These are phyloP conservation scores for Schizothecium vesticola DNA, from an alignment of 495 filamentous ascomycete genomes.

Conservation along the genomic window DNA sequence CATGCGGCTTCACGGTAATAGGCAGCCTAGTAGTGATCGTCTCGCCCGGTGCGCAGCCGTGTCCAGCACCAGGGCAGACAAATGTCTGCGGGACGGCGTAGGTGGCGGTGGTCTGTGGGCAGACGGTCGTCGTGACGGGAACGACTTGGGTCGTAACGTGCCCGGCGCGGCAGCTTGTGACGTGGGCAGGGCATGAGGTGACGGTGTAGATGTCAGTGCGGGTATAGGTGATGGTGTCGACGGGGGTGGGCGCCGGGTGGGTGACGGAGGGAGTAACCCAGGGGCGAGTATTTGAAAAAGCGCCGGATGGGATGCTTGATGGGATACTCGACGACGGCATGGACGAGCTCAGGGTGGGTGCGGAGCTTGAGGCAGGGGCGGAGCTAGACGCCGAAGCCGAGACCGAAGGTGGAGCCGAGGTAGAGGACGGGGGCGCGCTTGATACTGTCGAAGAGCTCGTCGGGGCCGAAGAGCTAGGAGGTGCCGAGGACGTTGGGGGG, in stretches of 20 bases:
- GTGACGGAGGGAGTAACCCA: background rate
- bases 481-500: background rate
- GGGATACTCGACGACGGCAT: background rate
- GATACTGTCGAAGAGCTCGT: background rate
- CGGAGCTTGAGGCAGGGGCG: background rate
- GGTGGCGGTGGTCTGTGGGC: constrained; percentile 19
- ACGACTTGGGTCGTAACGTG: constrained; percentile 24
- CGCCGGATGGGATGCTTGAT: too few species aligned
- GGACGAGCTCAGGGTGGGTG: background rate
- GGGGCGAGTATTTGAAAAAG: background rate
- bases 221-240: constrained; percentile 33
- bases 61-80: background rate
- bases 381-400: background rate
- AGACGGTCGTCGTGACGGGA: constrained; percentile 22
- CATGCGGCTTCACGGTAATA: background rate
- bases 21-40: background rate
- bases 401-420: constrained; percentile 1
- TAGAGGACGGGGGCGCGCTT: background rate
- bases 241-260: background rate
- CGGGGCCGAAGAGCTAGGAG: background rate
- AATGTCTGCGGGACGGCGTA: constrained; percentile 14
- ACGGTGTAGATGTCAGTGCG: constrained; percentile 50
- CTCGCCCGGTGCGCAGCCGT: constrained; percentile 1
- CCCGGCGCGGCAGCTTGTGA: constrained; percentile 50
- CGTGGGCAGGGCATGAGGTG: constrained; percentile 53